Base-by-base conservation (phyloP, 352 stramenopile genomes). In the Peronosclerospora sorghi region DNA sequence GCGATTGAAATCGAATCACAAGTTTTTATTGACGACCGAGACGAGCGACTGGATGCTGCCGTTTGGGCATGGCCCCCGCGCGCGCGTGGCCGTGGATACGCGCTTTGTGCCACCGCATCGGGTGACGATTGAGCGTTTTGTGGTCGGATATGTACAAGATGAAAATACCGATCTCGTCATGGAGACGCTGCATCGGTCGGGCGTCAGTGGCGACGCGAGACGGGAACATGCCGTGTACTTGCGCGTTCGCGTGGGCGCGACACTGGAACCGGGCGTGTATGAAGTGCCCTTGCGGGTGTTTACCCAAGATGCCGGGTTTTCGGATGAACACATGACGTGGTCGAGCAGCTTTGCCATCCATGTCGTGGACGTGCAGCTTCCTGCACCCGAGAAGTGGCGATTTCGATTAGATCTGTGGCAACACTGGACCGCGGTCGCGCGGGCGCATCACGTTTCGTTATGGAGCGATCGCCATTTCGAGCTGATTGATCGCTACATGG, bases 321-420 rank as follows among this genome's bases (percentile, higher is more conserved):
- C 32, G 6, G 72, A 88, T 45, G 76, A 88, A 59, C 56, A 74
- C 15, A 29, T 84, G 12, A 75, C 65, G 13, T 88, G 76, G 76
- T 66, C 54, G 5, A 85, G 72, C 18, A 68, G 35, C 8, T 51
- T 86, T 26, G 47, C 65, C 0, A 38, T 88, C 5, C 67, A 65
- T 20, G 69, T 88, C 2, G 67, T 65, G 14, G 64, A 66, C 36
- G 59, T 86, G 1, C 41, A 52, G 14, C 60, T 89, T 4, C 70
- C 73, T 3, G 32, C 48, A 4, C 73, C 76, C 1, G 51, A 26
- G 8, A 53, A 74, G 13, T 86, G 66, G 58, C 39, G 26, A 2
- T 89, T 89, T 52, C 71, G 83, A 51, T 42, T 89, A 42, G 76
- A 89, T 52, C 50, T 88, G 12, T 88, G 76, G 76, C 76, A 89